Base-by-base conservation (phyloP, 2,329 filamentous ascomycete genomes). In the Fonsecaea erecta region DNA sequence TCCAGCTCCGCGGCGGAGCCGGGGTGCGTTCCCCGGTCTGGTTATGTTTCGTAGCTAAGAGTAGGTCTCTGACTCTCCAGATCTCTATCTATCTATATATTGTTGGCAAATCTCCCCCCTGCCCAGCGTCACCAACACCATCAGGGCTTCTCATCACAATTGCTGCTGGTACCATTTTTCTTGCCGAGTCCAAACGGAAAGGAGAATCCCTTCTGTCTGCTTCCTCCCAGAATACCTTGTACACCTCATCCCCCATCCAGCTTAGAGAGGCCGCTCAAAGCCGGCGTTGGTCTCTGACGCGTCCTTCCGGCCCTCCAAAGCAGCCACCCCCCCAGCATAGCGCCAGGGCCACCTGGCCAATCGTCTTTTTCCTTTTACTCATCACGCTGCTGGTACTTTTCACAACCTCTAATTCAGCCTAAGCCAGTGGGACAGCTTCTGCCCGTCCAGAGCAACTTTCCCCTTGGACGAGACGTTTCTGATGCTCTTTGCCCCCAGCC, bases 331-430 rank as follows among this genome's bases (percentile, higher is more conserved):
- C 26, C 37, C 37, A 48, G 43, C 43, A 32, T 48, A 40, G 12
- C 28, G 26, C n/a, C 26, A 30, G n/a, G 18, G 3, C 18, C 18
- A 18, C 16, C 16, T 12, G 16, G 12, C 35, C 55, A 46, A 48
- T 30, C 21, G 28, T 28, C 18, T 24, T 58, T 57, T 34, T 46
- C 24, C 37, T 58, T 58, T 43, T 58, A 43, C 26, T 58, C 55
- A 48, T 11, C 55, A 46, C 26, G 40, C 46, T n/a, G 0, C 37
- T 40, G n/a, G 37, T 11, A 3, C 37, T 6, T 18, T 18, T 3
- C 37, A n/a, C 14, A n/a, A 8, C 4, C 16, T n/a, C n/a, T 6
- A 40, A 40, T 40, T 11, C 37, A n/a, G n/a, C 4, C 37, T n/a
- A 40, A 40, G 37, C 37, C n/a, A 3, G 16, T 40, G 4, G 37